Evolutionary conservation across 495 filamentous ascomycete species (phyloP).

Genomic region (Monascus purpureus): DNA sequence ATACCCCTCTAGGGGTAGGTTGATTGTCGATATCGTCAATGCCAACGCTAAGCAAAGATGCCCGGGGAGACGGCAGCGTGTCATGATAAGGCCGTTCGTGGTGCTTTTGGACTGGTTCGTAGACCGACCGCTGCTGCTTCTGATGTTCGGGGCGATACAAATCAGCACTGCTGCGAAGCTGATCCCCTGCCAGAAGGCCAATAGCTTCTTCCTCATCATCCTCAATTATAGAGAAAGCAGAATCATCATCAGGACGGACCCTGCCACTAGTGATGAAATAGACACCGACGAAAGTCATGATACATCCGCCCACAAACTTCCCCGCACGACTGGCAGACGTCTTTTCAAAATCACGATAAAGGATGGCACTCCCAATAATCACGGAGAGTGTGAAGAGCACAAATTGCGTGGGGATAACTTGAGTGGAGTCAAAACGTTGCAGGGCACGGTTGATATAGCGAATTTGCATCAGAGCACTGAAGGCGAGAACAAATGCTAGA

Average conservation of each 20-base stretch:
- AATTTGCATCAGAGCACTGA: slow-evolving; percentile 85
- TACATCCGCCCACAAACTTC: slow-evolving; percentile 83
- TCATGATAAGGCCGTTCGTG: slow-evolving; percentile 7
- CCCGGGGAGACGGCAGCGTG: slow-evolving; percentile 14
- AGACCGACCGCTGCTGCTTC: slow-evolving; percentile 2
- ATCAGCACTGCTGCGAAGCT: slow-evolving; percentile 26
- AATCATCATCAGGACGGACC: slow-evolving; percentile 28
- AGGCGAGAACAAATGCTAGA: slow-evolving; percentile 59
- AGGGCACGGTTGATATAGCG: slow-evolving; percentile 91
- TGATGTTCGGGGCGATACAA: slow-evolving; percentile 15
- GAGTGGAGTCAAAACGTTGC: slow-evolving; percentile 88
- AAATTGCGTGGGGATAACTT: slow-evolving; percentile 94
- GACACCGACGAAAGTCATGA: slow-evolving; percentile 83
- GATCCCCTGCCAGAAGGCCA: slow-evolving; percentile 28
- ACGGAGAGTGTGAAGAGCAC: slow-evolving; percentile 92
- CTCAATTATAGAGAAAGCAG: slow-evolving; percentile 22
- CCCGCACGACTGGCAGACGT: slow-evolving; percentile 50
- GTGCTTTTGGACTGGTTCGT: slow-evolving; percentile 8
- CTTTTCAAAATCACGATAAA: slow-evolving; percentile 89
- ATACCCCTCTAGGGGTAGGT: slow-evolving; percentile 18
- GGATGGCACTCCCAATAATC: slow-evolving; percentile 80
- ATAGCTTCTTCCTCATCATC: slow-evolving; percentile 36
- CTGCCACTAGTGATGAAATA: slow-evolving; percentile 73
- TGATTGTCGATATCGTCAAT: slow-evolving; percentile 19
- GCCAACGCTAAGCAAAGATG: slow-evolving; percentile 20